Evolutionary conservation across 2,329 filamentous ascomycete species (phyloP), one percentile per base, ranked within the genome.

Genomic region (Pseudocercospora crystallina): DNA sequence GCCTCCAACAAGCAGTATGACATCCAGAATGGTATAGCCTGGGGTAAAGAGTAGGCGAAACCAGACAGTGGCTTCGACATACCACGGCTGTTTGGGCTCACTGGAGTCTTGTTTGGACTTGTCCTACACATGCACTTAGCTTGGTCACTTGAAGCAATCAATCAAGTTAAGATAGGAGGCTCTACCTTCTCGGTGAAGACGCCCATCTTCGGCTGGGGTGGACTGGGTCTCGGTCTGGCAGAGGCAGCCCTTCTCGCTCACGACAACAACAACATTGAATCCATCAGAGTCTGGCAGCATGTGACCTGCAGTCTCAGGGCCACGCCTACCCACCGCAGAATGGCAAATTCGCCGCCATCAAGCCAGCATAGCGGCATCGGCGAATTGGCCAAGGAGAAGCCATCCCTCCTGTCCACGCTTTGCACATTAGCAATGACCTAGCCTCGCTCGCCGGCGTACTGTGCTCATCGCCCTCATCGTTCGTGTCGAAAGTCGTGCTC

Each of bases 11-110:
- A 58, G 41, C 9, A 53, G 49, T 5, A 51, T 10, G 4, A 58
- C 41, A 47, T 58, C 55, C 49, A 34, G 50, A 17, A 49, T 26
- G 30, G 38, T 39, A 40, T 43, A 49, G 14, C 47, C 52, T 31
- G 49, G 51, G 39, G 38, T 55, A 42, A 58, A 36, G 11, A 58
- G 38, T 13, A 58, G 40, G 30, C 55, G 51, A 41, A 55, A 50
- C 30, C 47, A 58, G 43, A 40, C 47, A 13, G 49, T 51, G 14
- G 54, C 54, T 41, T 47, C 40, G 39, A 36, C 43, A 26, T 50
- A 29, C 43, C 43, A 47, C n/a, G 53, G 38, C 32, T 53, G 42
- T 36, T 45, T 50, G 30, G 40, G 33, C 29, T 47, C 29, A 29
- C 47, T 17, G 11, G 14, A 37, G 12, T 31, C 15, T 9, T 10